A percentile compares a stretch with the other conserved stretches of the same genome.
Conservation (phyloP, 108 stramenopile species). For the Cyclotella cryptica region DNA sequence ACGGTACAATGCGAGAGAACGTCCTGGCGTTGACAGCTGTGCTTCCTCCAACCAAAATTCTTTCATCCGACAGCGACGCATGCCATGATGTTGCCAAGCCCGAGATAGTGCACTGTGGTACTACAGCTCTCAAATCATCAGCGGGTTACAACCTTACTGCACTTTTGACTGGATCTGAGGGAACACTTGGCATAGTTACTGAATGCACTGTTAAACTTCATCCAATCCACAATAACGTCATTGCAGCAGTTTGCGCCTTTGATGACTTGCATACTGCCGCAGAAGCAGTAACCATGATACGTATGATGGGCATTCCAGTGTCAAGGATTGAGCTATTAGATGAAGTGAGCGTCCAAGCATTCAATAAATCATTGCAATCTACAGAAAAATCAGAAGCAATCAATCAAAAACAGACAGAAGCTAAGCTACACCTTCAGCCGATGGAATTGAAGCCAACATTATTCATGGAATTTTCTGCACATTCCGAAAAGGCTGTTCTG, state of each 20-base stretch:
- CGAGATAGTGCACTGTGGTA: constrained; percentile 60
- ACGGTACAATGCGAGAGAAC: constrained; percentile 95
- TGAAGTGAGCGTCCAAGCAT: constrained; percentile 69
- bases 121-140: constrained; percentile 76
- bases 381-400: constrained; percentile 9
- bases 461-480: constrained; percentile 86
- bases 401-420: neutral
- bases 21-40: constrained; percentile 86
- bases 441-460: constrained; percentile 72
- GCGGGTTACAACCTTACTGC: constrained; percentile 93
- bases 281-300: constrained; percentile 73
- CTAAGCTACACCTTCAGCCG: constrained; percentile 12
- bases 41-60: constrained; percentile 68
- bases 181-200: constrained; percentile 84
- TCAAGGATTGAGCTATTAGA: constrained; percentile 87
- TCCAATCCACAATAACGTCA: constrained; percentile 73
- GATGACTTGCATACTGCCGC: constrained; percentile 70
- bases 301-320: constrained; percentile 70
- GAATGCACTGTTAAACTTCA: constrained; percentile 89
- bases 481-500: constrained; percentile 47
- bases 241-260: constrained; percentile 84
- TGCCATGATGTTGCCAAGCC: constrained; percentile 21
- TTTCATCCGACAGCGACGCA: constrained; percentile 29
- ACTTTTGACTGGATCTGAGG: constrained; percentile 89
- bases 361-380: constrained; percentile 56